Evolutionary conservation across 768 basidiomycete species (phyloP), one percentile per base, ranked within the genome.

Genomic region (Panaeolus cyanescens): DNA sequence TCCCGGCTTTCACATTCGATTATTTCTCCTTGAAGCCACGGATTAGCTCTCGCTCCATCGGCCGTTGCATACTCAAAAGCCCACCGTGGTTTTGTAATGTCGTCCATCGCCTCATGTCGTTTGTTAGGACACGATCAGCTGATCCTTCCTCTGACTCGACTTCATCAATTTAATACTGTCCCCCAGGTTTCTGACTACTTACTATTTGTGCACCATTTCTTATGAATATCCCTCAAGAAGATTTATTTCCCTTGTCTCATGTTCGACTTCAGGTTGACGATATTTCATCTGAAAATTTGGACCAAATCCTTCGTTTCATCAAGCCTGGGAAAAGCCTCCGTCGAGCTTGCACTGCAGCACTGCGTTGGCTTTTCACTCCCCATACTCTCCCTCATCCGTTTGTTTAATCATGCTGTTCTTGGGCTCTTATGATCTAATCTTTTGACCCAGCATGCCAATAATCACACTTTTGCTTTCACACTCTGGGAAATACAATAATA

Each of bases 251-350:
- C 0, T 75, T 88, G 22, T 89, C 89, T 25, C 82, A 73, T 39
- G 77, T 91, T 58, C 71, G 76, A 15, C 69, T 91, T 37, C 79
- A 77, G 17, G 73, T 89, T 31, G 84, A 89, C 12, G 85, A 89
- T 65, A 74, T 91, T 31, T 69, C 74, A 0, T 86, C 89, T 70
- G 76, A 82, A 20, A 89, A 88, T 9, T 81, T 82, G 5, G 65
- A 73, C 30, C 67, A 87, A 39, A 89, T 91, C 75, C 74, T 90
- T 53, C 67, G 75, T 37, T 74, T 76, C 62, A 79, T 88, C 55
- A 70, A 82, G 9, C 80, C 83, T 20, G 73, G 67, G 64, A 74
- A 60, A 58, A 63, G 77, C 58, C 64, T 82, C 66, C 72, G 76
- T 64, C 58, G 80, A 67, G 71, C 90, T 68, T 63, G 83, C 65